Evolutionary conservation across 371 early-diverging fungal genomes (phyloP).

Genomic region (Mucor sp.): DNA sequence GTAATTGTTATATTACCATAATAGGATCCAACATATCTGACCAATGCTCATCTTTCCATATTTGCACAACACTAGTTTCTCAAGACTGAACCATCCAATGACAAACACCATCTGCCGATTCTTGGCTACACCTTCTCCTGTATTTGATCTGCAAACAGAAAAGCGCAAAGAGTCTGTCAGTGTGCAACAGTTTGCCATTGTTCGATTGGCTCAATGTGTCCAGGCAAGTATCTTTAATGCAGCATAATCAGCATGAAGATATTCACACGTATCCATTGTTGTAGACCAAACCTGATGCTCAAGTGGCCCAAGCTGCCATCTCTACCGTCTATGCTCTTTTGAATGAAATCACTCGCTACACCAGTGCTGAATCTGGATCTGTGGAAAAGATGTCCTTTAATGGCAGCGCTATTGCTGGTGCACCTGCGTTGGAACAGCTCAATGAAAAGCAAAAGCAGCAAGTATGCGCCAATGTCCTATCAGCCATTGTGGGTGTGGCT

Average conservation of each 20-base stretch:
- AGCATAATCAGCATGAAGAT: no score
- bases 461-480: constrained; percentile 58
- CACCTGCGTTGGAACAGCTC: constrained; percentile 31
- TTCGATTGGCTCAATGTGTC: constrained; percentile 59
- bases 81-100: constrained; percentile 53
- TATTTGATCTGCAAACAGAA: constrained; percentile 49
- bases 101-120: constrained; percentile 60
- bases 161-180: constrained; percentile 22
- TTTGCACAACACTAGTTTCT: constrained; percentile 40
- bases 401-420: constrained; percentile 21
- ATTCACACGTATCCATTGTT: no score
- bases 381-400: constrained; percentile 16
- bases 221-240: constrained; percentile 44
- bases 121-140: constrained; percentile 62
- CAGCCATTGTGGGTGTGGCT: constrained; percentile 69
- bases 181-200: constrained; percentile 59
- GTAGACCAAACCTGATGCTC: constrained; percentile 39
- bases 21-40: not conserved
- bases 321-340: constrained; percentile 60
- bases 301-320: constrained; percentile 48
- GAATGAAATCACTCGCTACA: constrained; percentile 55
- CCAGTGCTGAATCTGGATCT: constrained; percentile 22
- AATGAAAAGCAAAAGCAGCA: constrained; percentile 51
- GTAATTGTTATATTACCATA: constrained; percentile 30
- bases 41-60: not conserved